Conservation (phyloP, 768 basidiomycete species). For the Kwoniella mangroviensis region DNA sequence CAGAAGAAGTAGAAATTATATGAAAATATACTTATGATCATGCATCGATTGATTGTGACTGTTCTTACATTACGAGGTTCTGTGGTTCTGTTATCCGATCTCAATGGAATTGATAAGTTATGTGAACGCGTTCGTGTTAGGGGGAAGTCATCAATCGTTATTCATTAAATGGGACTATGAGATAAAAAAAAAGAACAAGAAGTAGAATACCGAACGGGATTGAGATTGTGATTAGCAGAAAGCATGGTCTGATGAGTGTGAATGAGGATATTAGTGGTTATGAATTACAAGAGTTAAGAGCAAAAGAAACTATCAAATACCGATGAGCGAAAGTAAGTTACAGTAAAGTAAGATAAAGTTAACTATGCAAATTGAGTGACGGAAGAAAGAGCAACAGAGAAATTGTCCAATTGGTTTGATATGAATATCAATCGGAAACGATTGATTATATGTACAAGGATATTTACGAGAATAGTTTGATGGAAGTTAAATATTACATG, state of each 20-base stretch:
- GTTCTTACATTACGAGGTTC: neutral
- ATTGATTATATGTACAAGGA: slow-evolving; percentile 1
- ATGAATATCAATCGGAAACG: neutral
- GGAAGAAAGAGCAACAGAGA: neutral
- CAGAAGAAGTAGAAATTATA: slow-evolving; percentile 2
- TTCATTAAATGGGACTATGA: neutral
- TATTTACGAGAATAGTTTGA: neutral
- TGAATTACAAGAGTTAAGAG: neutral
- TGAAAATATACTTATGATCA: slow-evolving; percentile 2
- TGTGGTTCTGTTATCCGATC: too few relatives aligned
- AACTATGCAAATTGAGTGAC: neutral
- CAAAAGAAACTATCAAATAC: neutral
- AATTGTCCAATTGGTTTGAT: neutral
- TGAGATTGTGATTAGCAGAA: neutral
- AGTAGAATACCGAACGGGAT: neutral
- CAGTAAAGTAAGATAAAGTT: neutral
- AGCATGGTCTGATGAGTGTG: neutral
- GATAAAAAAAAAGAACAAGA: neutral
- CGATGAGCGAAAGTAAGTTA: neutral
- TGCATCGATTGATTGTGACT: neutral
- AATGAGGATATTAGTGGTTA: neutral
- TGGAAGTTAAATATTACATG: neutral
- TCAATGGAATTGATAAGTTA: too few relatives aligned
- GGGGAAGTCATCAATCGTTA: neutral
- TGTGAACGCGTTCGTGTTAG: too few relatives aligned